phyloP scores from a whole-genome alignment of 2,329 filamentous ascomycete species.

The Ophiostoma sp. region DNA sequence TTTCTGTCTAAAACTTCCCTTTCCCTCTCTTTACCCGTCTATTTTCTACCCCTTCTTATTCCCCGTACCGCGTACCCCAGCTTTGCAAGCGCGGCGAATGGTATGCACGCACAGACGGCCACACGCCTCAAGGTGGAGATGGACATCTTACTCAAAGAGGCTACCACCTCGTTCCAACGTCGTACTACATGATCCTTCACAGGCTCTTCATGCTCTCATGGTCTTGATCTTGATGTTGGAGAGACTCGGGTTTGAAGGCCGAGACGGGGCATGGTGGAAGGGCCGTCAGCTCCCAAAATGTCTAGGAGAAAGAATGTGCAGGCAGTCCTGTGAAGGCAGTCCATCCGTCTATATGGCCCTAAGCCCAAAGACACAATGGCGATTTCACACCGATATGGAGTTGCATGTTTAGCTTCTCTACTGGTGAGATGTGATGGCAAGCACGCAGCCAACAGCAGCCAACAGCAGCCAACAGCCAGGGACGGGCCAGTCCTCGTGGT shows the following conservation, averaged over 20 bases:
- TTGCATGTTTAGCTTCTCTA: background rate
- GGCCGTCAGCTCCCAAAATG: background rate
- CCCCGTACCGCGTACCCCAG: background rate
- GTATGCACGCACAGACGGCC: slow-evolving; percentile 1
- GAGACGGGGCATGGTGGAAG: background rate
- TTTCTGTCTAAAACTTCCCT: background rate
- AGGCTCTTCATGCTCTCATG: background rate
- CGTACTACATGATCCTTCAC: background rate
- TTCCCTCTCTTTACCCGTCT: background rate
- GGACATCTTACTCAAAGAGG: too few relatives aligned
- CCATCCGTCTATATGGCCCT: background rate
- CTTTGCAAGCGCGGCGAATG: background rate
- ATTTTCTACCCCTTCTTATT: background rate
- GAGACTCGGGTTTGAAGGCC: background rate
- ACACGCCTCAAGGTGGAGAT: background rate
- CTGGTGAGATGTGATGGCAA: background rate
- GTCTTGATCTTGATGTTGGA: background rate
- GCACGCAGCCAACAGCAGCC: background rate
- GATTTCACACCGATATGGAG: slow-evolving; percentile 5
- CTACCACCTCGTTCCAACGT: background rate
- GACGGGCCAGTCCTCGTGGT: background rate
- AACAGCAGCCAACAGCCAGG: background rate
- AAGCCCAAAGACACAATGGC: background rate
- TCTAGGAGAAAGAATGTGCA: too few relatives aligned
- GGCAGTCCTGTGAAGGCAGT: background rate